Evolutionary conservation across 345 rosid species (phyloP).

Genomic region (Salix purpurea): DNA sequence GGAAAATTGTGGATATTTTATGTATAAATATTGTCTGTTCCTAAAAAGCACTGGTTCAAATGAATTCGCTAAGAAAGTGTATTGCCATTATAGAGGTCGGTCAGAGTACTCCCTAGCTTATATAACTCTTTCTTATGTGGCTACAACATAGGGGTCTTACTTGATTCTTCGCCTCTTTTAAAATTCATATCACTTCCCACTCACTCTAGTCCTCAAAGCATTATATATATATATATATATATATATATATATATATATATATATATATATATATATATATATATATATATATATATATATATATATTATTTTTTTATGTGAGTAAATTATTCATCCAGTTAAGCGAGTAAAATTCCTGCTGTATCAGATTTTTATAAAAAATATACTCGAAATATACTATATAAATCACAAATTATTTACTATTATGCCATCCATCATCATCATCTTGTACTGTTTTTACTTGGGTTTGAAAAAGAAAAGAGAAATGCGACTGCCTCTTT

Average conservation of each 20-base stretch:
- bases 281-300: too few relatives aligned
- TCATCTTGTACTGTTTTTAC: background rate
- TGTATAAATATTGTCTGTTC: background rate
- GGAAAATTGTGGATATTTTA: background rate
- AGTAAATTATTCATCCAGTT: too few relatives aligned
- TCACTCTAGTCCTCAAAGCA: background rate
- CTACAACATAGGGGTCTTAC: background rate
- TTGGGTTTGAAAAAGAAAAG: background rate
- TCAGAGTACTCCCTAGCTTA: background rate
- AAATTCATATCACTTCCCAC: background rate
- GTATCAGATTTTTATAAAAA: too few relatives aligned
- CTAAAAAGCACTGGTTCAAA: background rate
- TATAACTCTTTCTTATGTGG: background rate
- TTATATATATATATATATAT: too few relatives aligned
- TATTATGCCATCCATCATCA: too few relatives aligned
- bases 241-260: too few relatives aligned
- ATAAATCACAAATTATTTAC: too few relatives aligned
- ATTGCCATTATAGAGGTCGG: background rate
- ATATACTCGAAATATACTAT: accelerated
- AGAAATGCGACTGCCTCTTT: background rate
- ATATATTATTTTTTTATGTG: too few relatives aligned
- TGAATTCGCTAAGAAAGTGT: background rate
- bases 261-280: too few relatives aligned
- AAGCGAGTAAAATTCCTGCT: too few relatives aligned
- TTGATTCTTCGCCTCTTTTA: background rate